These are phyloP conservation scores for Spiraea crenata DNA, from an alignment of 331 rosid species.

Conservation along the genomic window DNA sequence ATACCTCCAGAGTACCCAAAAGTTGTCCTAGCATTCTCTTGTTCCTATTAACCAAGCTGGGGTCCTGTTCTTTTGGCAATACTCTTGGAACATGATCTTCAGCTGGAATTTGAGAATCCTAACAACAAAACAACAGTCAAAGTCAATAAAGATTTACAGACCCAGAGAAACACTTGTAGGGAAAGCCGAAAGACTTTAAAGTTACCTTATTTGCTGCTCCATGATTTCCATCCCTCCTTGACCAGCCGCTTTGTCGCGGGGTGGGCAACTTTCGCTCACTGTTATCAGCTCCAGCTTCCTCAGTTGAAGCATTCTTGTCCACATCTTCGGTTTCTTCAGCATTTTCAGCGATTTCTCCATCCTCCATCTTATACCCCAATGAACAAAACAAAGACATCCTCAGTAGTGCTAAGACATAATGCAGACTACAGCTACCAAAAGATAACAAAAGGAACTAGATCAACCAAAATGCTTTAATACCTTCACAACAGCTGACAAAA, in stretches of 20 bases:
- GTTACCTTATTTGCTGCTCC: conserved; percentile 53
- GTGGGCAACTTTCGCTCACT: conserved; percentile 26
- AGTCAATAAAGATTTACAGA: conserved; percentile 11
- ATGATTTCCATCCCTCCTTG: conserved; percentile 43
- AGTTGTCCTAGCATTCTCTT: conserved; percentile 96
- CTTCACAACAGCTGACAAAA: conserved; percentile 63
- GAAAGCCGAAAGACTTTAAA: conserved; percentile 11
- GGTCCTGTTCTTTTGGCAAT: conserved; percentile 83
- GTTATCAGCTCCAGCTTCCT: conserved; percentile 16
- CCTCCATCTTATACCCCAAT: conserved; percentile 41
- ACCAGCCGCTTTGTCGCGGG: conserved; percentile 38
- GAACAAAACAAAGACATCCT: not conserved
- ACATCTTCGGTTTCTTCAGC: conserved; percentile 32
- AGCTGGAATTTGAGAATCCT: conserved; percentile 71
- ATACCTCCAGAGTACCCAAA: conserved; percentile 94
- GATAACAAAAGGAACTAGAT: not conserved
- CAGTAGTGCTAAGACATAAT: not conserved
- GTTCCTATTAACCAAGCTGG: conserved; percentile 84
- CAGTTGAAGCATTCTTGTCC: conserved; percentile 20
- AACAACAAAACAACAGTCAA: conserved; percentile 10
- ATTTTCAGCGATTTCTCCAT: conserved; percentile 46
- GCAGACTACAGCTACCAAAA: not conserved
- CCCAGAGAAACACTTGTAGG: conserved; percentile 10
- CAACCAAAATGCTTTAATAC: conserved; percentile 24
- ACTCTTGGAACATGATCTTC: conserved; percentile 71